phyloP scores from a whole-genome alignment of 768 basidiomycete genomes.

The Fistulinella prunicolor region DNA sequence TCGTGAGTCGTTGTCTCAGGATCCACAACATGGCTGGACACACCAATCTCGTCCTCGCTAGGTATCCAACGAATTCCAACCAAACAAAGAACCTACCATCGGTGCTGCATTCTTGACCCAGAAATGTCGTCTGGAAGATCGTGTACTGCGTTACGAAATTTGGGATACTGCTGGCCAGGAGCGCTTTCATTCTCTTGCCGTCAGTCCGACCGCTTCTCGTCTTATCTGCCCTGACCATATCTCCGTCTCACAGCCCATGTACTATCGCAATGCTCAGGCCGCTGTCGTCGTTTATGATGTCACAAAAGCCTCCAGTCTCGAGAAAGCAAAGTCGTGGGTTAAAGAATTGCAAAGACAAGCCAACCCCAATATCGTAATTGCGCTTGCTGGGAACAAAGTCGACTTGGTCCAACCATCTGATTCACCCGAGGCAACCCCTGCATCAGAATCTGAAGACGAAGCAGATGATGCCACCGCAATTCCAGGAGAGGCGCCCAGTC shows the following conservation, averaged over 20 bases:
- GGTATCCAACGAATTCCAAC: constrained; percentile 97
- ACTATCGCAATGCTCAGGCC: constrained; percentile 96
- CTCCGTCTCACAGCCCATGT: constrained; percentile 73
- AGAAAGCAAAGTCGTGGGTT: constrained; percentile 99
- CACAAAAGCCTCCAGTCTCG: constrained; percentile 91
- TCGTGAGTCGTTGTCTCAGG: constrained; percentile 54
- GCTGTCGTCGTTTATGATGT: constrained; percentile 99
- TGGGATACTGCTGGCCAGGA: constrained; percentile 97
- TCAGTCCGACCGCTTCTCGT: constrained; percentile 38
- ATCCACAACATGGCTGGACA: constrained; percentile 4
- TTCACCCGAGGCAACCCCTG: constrained; percentile 45
- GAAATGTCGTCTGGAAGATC: constrained; percentile 94
- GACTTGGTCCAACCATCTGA: constrained; percentile 76
- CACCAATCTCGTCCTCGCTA: constrained; percentile 32
- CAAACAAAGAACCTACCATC: constrained; percentile 98
- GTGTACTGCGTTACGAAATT: constrained; percentile 90
- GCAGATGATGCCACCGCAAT: constrained; percentile 91
- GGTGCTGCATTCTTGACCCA: constrained; percentile 95
- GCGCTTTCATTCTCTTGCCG: constrained; percentile 95
- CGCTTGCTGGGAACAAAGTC: constrained; percentile 96
- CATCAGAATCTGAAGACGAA: constrained; percentile 80
- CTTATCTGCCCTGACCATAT: constrained; percentile 7
- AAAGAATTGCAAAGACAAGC: constrained; percentile 99
- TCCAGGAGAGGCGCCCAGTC: constrained; percentile 63
- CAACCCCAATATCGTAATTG: constrained; percentile 98